Conservation (phyloP, 257 asterid species). For the Solanum raphanifolium region DNA sequence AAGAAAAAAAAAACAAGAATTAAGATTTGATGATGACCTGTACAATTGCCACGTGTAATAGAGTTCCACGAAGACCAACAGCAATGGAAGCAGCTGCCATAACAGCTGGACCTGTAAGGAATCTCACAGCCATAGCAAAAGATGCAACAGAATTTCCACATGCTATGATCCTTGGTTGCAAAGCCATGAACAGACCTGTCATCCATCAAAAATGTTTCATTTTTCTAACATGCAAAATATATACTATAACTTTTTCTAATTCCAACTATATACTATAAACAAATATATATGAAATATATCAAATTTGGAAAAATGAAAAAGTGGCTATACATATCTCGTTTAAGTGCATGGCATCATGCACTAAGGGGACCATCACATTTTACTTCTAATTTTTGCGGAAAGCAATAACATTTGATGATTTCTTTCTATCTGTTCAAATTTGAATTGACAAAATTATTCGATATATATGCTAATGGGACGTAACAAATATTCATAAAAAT, state of each 20-base stretch:
- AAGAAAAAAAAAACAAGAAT: not conserved
- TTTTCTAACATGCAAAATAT: not conserved
- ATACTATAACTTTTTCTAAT: not conserved
- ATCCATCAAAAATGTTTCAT: not conserved
- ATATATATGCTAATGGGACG: not conserved
- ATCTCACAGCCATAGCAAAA: slow-evolving; percentile 94
- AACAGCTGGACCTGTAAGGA: slow-evolving; percentile 98
- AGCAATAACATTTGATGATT: not conserved
- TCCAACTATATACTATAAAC: not conserved
- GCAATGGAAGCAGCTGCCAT: slow-evolving; percentile 98
- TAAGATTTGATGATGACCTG: slow-evolving; percentile 40
- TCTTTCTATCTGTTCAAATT: not conserved
- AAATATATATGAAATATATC: not conserved
- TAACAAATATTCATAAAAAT: too few relatives aligned
- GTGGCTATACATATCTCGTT: not conserved
- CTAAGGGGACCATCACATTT: not conserved
- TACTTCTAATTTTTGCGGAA: not conserved
- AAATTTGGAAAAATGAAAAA: not conserved
- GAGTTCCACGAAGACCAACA: slow-evolving; percentile 93
- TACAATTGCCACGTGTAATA: slow-evolving; percentile 82
- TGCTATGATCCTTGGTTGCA: slow-evolving; percentile 96
- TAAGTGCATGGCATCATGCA: not conserved
- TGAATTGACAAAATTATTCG: not conserved
- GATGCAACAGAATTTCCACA: slow-evolving; percentile 89
- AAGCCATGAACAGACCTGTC: slow-evolving; percentile 95